Conservation (phyloP, 2,329 filamentous ascomycete genomes). For the Neurospora sp. region DNA sequence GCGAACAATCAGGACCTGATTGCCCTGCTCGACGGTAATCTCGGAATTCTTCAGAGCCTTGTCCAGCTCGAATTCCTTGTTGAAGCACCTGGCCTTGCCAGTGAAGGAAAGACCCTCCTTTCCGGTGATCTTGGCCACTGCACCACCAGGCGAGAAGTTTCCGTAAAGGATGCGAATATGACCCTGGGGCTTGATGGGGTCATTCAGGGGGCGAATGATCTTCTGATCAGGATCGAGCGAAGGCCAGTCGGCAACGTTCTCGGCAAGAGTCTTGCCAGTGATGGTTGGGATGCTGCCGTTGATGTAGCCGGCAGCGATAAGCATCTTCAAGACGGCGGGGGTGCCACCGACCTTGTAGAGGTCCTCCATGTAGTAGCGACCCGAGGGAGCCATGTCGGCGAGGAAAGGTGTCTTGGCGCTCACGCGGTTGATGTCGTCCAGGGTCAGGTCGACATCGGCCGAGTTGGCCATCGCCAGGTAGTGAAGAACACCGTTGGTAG, state of each 20-base stretch:
- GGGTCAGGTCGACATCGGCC: constrained; percentile 62
- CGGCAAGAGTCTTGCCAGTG: constrained; percentile 71
- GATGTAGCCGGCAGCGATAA: constrained; percentile 65
- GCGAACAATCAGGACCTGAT: constrained; percentile 79
- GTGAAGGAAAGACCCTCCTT: constrained; percentile 82
- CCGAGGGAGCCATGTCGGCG: constrained; percentile 74
- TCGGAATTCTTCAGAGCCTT: constrained; percentile 56
- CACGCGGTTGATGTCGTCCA: constrained; percentile 76
- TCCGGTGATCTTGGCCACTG: constrained; percentile 92
- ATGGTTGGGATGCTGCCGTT: constrained; percentile 73
- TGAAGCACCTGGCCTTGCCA: constrained; percentile 72
- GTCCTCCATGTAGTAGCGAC: constrained; percentile 76
- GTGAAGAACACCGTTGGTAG: constrained; percentile 81
- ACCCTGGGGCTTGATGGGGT: constrained; percentile 70
- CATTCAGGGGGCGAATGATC: constrained; percentile 66
- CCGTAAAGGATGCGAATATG: constrained; percentile 83
- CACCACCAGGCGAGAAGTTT: constrained; percentile 79
- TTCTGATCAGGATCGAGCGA: constrained; percentile 67
- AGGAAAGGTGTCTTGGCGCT: constrained; percentile 71
- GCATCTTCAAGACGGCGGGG: constrained; percentile 74
- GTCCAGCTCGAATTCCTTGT: constrained; percentile 76
- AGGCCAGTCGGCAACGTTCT: constrained; percentile 71
- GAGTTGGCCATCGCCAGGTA: constrained; percentile 85
- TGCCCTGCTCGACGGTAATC: constrained; percentile 47
- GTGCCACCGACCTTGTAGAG: constrained; percentile 79